Evolutionary conservation across 2,329 filamentous ascomycete genomes (phyloP).

Genomic region (Botrytis porri): DNA sequence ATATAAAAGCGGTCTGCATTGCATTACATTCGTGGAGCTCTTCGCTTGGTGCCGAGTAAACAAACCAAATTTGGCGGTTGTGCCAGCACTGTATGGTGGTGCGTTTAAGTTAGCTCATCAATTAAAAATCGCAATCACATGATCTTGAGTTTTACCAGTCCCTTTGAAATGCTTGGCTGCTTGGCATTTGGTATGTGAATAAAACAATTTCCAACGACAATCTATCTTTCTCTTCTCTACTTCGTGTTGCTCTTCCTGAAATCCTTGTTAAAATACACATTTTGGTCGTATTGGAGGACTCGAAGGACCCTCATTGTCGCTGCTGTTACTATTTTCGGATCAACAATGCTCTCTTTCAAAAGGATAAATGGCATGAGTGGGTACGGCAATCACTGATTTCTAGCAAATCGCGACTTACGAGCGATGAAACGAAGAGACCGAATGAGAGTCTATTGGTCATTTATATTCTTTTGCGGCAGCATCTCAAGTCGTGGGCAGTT

Average conservation of each 20-base stretch:
- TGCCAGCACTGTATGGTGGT: background rate
- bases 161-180: background rate
- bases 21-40: conserved; percentile 7
- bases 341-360: background rate
- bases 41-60: conserved; percentile 4
- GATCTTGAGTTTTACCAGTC: background rate
- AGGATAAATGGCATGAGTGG: background rate
- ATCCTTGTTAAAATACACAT: background rate
- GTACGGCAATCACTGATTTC: background rate
- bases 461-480: background rate
- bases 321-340: background rate
- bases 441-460: background rate
- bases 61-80: background rate
- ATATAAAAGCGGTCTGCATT: conserved; percentile 18
- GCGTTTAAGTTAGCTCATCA: background rate
- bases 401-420: background rate
- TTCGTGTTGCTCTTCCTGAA: background rate
- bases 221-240: background rate
- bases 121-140: background rate
- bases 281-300: background rate
- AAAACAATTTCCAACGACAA: conserved; percentile 5
- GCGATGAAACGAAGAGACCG: background rate
- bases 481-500: background rate
- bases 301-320: background rate
- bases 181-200: background rate